Evolutionary conservation across 129 eudicot genomes (phyloP), one percentile per base, ranked within the genome.

Genomic region (Smallanthus sonchifolius): DNA sequence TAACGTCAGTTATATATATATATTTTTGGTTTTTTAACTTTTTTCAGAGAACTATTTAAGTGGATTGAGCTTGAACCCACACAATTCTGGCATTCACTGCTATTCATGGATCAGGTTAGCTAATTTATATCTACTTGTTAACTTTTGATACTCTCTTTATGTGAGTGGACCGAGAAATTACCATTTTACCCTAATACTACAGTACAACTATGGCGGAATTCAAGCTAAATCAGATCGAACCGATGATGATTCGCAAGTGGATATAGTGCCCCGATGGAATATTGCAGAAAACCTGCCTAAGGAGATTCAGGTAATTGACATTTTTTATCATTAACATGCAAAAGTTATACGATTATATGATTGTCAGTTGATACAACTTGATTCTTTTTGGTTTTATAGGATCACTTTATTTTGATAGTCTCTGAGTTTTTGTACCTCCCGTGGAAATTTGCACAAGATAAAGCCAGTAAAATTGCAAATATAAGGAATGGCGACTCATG

Each of bases 151-250:
- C 7, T 47, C 16, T 19, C 43, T 34, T 40, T 62, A 20, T 32
- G 51, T 70, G 45, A 14, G 44, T 45, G 30, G 60, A 59, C n/a
- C 32, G 47, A 32, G 69, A 61, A 73, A 5, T 73, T 43, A 34
- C 60, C 36, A 28, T 64, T 67, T 75, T 11, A 35, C 15, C 17
- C 2, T 72, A 30, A 15, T 57, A 32, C 75, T 59, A 32, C 70
- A 95, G 99, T 91, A 91, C 86, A 95, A 95, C 77, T 95, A 91
- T 78, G 97, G 99, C 69, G 99, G 97, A 70, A 87, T 95, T 75
- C 97, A 84, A 72, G 89, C 92, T 64, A 88, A 74, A 85, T 67
- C 82, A 73, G 56, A 74, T 68, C 57, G 71, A 67, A 71, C 68
- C 59, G 42, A 45, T 2, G 87, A 77, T 37, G 88, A 79, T 51